Percentiles rank a stretch among this genome's conserved stretches.
Evolutionary conservation across 257 asterid genomes (phyloP).

Genomic region (Eucommia ulmoides): DNA sequence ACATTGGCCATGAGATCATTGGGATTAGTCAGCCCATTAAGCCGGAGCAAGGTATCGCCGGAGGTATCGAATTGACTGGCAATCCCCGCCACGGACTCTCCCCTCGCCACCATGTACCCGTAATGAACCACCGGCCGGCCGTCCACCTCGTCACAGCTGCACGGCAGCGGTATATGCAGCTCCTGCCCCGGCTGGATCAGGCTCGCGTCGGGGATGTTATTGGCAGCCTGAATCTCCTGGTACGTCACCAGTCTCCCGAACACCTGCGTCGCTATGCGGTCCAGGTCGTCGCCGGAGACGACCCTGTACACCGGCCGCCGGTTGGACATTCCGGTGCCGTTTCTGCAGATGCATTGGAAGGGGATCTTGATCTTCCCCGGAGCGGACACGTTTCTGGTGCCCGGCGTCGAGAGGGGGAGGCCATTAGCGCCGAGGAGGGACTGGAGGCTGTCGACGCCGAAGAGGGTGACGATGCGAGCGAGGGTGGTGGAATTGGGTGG

Average conservation of each 20-base stretch:
- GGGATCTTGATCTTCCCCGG: constrained; percentile 34
- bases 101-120: constrained; percentile 43
- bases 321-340: constrained; percentile 49
- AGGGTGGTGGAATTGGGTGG: constrained; percentile 61
- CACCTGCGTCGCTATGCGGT: constrained; percentile 54
- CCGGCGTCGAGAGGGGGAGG: constrained; percentile 27
- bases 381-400: constrained; percentile 17
- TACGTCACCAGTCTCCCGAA: constrained; percentile 31
- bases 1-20: constrained; percentile 30
- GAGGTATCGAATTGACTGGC: constrained; percentile 42
- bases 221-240: constrained; percentile 47
- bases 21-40: constrained; percentile 41
- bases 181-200: constrained; percentile 28
- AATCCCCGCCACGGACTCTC: constrained; percentile 40
- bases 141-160: constrained; percentile 69
- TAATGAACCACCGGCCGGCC: constrained; percentile 65
- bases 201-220: constrained; percentile 24
- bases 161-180: constrained; percentile 70
- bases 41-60: constrained; percentile 27
- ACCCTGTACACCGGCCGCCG: constrained; percentile 50
- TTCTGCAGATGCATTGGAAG: constrained; percentile 52
- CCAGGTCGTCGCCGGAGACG: constrained; percentile 33
- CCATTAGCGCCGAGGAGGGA: constrained; percentile 67
- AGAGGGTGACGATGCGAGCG: constrained; percentile 30
- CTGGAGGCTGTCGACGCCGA: constrained; percentile 34